These are phyloP conservation scores for Cystobasidium sp. DNA, from an alignment of 1,284 basidiomycete genomes.

Conservation along the genomic window DNA sequence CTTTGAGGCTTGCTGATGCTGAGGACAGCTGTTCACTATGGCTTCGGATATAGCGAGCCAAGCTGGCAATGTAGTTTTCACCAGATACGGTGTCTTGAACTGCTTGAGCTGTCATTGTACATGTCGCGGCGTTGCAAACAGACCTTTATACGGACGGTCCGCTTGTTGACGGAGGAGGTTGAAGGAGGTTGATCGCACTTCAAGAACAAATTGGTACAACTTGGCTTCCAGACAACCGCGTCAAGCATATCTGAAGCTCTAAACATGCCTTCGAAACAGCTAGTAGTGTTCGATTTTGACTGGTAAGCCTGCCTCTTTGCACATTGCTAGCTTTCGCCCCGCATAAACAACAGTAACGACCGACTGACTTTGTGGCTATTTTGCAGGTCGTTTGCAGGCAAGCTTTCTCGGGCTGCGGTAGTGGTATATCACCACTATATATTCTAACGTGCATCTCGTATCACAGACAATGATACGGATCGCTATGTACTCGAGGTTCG, in stretches of 20 bases:
- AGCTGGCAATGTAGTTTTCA: slow-evolving; percentile 72
- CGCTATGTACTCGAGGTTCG: slow-evolving; percentile 89
- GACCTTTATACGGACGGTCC: background rate
- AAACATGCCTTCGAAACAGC: slow-evolving; percentile 64
- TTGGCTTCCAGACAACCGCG: background rate
- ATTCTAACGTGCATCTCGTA: slow-evolving; percentile 45
- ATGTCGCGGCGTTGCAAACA: background rate
- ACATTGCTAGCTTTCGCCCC: background rate
- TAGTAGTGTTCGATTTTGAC: slow-evolving; percentile 96
- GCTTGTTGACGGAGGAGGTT: no score
- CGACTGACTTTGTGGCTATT: slow-evolving; percentile 70
- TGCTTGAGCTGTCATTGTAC: background rate
- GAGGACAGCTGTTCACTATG: slow-evolving; percentile 72
- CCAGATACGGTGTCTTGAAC: slow-evolving; percentile 56
- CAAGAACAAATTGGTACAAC: no score
- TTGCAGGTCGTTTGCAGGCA: slow-evolving; percentile 69
- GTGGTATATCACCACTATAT: background rate
- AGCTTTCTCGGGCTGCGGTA: background rate
- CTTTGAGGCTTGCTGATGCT: slow-evolving; percentile 59
- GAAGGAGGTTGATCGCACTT: no score
- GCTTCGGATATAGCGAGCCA: slow-evolving; percentile 69
- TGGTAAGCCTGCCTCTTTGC: slow-evolving; percentile 66
- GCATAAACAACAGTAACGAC: background rate
- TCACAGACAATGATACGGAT: slow-evolving; percentile 95
- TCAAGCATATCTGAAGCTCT: background rate